These are phyloP conservation scores for Tricholomella constricta DNA, from an alignment of 768 basidiomycete genomes.

Conservation along the genomic window DNA sequence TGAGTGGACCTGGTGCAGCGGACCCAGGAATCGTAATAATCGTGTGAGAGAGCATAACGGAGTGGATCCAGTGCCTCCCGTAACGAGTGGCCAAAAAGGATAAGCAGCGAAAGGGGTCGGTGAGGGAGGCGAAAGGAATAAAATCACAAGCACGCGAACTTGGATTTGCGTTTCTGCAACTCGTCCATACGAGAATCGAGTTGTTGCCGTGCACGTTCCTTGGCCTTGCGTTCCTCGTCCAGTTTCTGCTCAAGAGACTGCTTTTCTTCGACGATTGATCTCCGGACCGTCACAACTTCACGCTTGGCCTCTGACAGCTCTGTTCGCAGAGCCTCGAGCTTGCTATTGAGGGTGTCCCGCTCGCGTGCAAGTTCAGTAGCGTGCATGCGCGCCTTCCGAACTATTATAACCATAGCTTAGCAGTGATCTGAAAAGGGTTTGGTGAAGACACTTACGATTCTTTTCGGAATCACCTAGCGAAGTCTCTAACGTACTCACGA, in stretches of 20 bases:
- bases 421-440: too few species aligned
- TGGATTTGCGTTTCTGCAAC: constrained; percentile 81
- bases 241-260: constrained; percentile 80
- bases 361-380: constrained; percentile 88
- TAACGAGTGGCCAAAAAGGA: constrained; percentile 15
- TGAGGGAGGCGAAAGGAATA: constrained; percentile 14
- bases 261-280: constrained; percentile 86
- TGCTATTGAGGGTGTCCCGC: constrained; percentile 69
- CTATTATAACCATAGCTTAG: too few species aligned
- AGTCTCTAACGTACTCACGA: constrained; percentile 80
- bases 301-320: constrained; percentile 79
- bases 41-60: constrained; percentile 25
- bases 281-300: constrained; percentile 75
- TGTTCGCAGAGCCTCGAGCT: constrained; percentile 65
- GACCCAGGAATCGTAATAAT: constrained; percentile 26
- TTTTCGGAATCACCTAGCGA: constrained; percentile 92
- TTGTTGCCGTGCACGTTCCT: constrained; percentile 85
- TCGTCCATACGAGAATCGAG: constrained; percentile 89
- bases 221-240: constrained; percentile 86
- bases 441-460: constrained; percentile 63
- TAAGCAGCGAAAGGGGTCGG: constrained; percentile 13
- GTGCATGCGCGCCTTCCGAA: constrained; percentile 93
- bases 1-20: constrained; percentile 32
- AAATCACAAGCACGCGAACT: constrained; percentile 83
- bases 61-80: constrained; percentile 20